Conservation (phyloP, 345 rosid species). For the Crucihimalaya himalaica region DNA sequence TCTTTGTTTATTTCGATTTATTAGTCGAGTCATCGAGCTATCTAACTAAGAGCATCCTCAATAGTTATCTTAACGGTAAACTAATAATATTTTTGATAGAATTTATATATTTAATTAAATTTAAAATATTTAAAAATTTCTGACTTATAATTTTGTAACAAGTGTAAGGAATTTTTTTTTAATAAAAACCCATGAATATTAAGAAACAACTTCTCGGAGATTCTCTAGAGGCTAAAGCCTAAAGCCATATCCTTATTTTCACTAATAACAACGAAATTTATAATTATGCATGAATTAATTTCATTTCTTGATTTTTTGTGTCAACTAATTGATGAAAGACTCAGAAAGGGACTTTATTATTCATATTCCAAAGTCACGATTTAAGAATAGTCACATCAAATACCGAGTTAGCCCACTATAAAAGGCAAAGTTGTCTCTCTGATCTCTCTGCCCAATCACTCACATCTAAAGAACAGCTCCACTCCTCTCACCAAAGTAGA, state of each 20-base stretch:
- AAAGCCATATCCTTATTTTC: slow-evolving; percentile 15
- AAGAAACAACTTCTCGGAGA: no score
- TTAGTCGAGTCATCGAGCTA: slow-evolving; percentile 5
- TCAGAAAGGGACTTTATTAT: not conserved
- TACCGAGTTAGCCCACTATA: slow-evolving; percentile 36
- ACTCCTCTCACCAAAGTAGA: slow-evolving; percentile 16
- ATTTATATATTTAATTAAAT: no score
- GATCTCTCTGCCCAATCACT: not conserved
- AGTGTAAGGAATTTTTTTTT: no score
- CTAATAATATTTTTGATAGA: no score
- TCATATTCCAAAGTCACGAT: not conserved
- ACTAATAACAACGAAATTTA: not conserved
- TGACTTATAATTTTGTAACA: no score
- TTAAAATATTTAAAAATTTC: no score
- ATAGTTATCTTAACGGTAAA: no score
- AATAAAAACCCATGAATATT: no score
- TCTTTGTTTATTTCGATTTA: not conserved
- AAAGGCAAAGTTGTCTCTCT: slow-evolving; percentile 11
- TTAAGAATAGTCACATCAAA: slow-evolving; percentile 13
- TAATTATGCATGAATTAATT: not conserved
- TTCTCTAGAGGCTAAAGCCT: no score
- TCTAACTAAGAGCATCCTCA: no score
- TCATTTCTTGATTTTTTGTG: not conserved
- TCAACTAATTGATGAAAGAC: not conserved
- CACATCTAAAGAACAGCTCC: not conserved